phyloP scores from a whole-genome alignment of 2,329 filamentous ascomycete genomes.

The Balansia obtecta region DNA sequence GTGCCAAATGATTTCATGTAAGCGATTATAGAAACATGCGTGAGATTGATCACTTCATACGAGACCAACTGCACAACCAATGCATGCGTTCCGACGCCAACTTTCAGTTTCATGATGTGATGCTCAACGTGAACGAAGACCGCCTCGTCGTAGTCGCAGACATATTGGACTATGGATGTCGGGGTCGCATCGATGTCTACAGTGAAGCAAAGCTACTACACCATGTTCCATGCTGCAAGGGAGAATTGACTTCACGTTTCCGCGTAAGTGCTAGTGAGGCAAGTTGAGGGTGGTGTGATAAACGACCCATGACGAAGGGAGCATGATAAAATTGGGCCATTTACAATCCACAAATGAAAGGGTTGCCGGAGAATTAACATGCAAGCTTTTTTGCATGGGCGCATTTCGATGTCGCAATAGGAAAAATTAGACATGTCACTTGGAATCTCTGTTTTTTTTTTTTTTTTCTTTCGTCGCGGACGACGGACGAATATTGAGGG shows the following conservation, averaged over 20 bases:
- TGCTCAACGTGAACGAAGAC: not conserved
- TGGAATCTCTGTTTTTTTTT: too few relatives aligned
- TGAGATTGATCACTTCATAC: not conserved
- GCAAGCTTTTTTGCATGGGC: not conserved
- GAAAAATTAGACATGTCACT: too few relatives aligned
- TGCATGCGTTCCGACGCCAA: not conserved
- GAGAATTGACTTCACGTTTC: not conserved
- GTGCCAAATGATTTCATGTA: not conserved
- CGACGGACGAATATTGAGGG: too few relatives aligned
- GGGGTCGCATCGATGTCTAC: not conserved
- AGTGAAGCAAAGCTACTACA: not conserved
- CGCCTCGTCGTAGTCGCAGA: not conserved
- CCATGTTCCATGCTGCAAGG: not conserved
- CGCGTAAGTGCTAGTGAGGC: not conserved
- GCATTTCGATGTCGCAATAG: not conserved
- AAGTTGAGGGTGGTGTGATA: too few relatives aligned
- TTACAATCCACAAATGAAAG: not conserved
- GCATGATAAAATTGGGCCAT: not conserved
- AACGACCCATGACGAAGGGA: too few relatives aligned
- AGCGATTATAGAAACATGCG: not conserved
- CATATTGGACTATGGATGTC: not conserved
- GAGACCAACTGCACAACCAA: not conserved
- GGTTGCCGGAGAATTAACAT: not conserved
- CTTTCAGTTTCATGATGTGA: not conserved
- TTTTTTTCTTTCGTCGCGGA: not conserved